A percentile compares a stretch with the other conserved stretches of the same genome.
phyloP scores from a whole-genome alignment of 768 basidiomycete genomes.

The Hygrocybe coccinea region DNA sequence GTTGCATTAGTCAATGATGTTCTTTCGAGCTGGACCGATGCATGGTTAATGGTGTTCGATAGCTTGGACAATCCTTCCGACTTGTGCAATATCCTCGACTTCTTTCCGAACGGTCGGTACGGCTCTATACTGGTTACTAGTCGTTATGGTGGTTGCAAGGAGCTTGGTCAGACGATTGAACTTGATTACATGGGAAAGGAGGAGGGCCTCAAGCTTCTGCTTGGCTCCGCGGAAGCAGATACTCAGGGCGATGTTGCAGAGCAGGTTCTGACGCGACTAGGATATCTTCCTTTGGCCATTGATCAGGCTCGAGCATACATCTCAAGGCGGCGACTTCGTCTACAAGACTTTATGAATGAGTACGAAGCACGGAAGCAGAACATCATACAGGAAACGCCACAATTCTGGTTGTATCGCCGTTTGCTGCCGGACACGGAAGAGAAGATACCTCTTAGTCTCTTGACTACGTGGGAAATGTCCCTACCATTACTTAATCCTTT shows the following conservation, averaged over 20 bases:
- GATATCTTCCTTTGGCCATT: background rate
- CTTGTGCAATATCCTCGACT: background rate
- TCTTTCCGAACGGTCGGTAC: background rate
- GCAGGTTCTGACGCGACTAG: background rate
- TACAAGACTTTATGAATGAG: background rate
- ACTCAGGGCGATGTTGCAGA: background rate
- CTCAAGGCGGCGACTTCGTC: background rate
- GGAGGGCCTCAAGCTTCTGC: background rate
- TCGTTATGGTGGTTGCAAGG: background rate
- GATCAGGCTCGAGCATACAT: background rate
- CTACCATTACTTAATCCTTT: background rate
- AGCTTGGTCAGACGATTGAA: background rate
- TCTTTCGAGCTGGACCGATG: background rate
- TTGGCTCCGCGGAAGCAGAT: background rate
- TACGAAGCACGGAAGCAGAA: background rate
- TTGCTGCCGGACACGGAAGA: background rate
- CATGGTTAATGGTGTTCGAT: slow-evolving; percentile 1
- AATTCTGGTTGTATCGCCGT: background rate
- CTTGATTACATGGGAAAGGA: background rate
- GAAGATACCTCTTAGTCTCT: too few species aligned
- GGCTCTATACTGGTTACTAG: background rate
- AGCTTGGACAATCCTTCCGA: background rate
- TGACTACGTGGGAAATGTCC: background rate
- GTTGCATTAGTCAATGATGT: background rate
- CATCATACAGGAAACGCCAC: background rate